Base-by-base conservation (phyloP, 306 rosid species). In the Dryas alaskensis region DNA sequence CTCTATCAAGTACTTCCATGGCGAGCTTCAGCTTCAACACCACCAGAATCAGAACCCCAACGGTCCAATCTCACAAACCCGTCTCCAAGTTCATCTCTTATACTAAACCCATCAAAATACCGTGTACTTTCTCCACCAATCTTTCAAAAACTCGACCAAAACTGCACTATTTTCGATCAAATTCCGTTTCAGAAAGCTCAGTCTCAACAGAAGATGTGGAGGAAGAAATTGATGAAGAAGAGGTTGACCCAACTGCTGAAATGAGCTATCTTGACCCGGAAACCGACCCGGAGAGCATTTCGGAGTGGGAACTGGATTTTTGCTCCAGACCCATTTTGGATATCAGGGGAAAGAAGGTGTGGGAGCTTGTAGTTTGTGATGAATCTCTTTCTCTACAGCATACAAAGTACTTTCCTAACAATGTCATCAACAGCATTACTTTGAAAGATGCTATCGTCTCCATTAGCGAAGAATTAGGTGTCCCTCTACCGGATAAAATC, bases 261-360 rank as follows among this genome's bases (percentile, higher is more conserved):
- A 45, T 87, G 49, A 79, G 90, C 72, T 94, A 79, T 70, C 83
- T 94, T 7, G 98, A 94, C 68, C 85, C 96, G 0, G 92, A 86
- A 77, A 81, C 86, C 5, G 92, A 89, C 42, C 87, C 92, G 19
- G 78, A 74, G 49, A 78, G 81, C 69, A 73, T 94, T n/a, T 75
- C 77, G 10, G 96, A 89, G 73, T 91, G 99, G 99, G 99, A 94
- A 22, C 60, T 94, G 52, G 99, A 94, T 48, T 94, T 94, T 73
- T 94, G 99, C 86, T 94, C 99, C 4, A 85, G 99, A 31, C 97
- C 99, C 57, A 91, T 94, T 46, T 84, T 91, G 45, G 99, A 94
- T 78, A 79, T 79, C 2, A 84, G 97, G 75, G 99, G 99, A 60
- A 94, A 94, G 88, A 94, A 94, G 88, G 51, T 94, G 13, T 94